Percentiles rank a stretch among this genome's conserved stretches.
These are phyloP conservation scores for Bipolaris victoriae DNA, from an alignment of 2,329 filamentous ascomycete genomes.

Conservation along the genomic window DNA sequence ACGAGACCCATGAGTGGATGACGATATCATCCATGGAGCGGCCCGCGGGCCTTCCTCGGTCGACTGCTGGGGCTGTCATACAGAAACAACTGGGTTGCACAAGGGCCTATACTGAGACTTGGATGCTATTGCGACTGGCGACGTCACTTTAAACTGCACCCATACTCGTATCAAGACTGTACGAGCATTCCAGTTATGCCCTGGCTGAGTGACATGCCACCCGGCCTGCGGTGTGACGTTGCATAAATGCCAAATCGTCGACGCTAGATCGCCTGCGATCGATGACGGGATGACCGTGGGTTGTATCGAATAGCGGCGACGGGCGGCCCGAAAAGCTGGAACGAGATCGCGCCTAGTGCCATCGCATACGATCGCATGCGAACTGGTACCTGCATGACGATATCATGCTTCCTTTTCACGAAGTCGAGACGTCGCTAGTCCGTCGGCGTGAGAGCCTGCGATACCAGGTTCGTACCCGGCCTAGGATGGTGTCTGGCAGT, in stretches of 20 bases:
- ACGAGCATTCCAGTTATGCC: neutral
- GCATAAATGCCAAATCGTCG: slow-evolving; percentile 31
- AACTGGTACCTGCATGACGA: slow-evolving; percentile 18
- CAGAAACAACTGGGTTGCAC: neutral
- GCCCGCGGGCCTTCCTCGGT: neutral
- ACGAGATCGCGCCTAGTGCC: slow-evolving; percentile 9
- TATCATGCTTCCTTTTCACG: slow-evolving; percentile 10
- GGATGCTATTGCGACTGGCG: neutral
- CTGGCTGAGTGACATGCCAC: neutral
- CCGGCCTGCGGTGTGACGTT: neutral
- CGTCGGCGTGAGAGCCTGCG: slow-evolving; percentile 9
- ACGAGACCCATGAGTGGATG: neutral
- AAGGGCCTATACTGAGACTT: neutral
- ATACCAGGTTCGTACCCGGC: slow-evolving; percentile 12
- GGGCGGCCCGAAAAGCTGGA: slow-evolving; percentile 49
- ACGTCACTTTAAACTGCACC: neutral
- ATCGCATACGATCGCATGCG: neutral
- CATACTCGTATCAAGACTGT: neutral
- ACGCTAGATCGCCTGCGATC: slow-evolving; percentile 57
- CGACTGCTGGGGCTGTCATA: neutral
- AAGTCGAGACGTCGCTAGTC: slow-evolving; percentile 4
- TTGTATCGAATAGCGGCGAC: slow-evolving; percentile 57
- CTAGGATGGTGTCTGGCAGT: slow-evolving; percentile 1
- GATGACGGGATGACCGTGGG: slow-evolving; percentile 56
- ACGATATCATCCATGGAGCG: neutral